Conservation (phyloP, 1,139 yeast species). For the Meyerozyma smithsonii region DNA sequence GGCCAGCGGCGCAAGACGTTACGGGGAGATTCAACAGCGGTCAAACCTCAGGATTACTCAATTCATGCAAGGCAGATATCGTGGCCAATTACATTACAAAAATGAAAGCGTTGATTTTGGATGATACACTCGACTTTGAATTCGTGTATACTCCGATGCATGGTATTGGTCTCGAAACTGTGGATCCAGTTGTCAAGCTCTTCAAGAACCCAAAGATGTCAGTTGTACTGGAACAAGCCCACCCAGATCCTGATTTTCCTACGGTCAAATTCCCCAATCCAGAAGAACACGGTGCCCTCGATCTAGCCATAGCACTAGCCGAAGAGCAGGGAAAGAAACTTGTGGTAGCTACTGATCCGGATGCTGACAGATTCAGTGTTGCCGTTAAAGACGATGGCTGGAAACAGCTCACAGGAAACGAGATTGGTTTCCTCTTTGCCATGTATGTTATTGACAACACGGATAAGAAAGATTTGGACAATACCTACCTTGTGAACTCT, state of each 20-base stretch:
- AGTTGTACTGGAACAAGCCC: conserved; percentile 53
- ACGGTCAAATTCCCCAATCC: conserved; percentile 93
- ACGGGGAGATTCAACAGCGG: conserved; percentile 26
- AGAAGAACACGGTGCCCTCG: conserved; percentile 89
- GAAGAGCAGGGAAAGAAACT: conserved; percentile 40
- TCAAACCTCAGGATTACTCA: conserved; percentile 16
- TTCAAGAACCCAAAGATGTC: conserved; percentile 27
- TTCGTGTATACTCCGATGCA: conserved; percentile 93
- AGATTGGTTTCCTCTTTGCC: conserved; percentile 83
- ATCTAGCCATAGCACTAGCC: conserved; percentile 59
- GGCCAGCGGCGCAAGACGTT: conserved; percentile 52
- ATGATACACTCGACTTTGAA: conserved; percentile 22
- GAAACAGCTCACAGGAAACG: conserved; percentile 87
- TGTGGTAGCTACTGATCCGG: conserved; percentile 91
- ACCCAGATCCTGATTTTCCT: conserved; percentile 80
- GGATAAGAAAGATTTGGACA: conserved; percentile 20
- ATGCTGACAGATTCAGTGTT: conserved; percentile 88
- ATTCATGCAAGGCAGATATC: conserved; percentile 26
- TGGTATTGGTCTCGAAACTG: conserved; percentile 74
- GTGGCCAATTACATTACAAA: conserved; percentile 31
- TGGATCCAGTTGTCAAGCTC: conserved; percentile 27
- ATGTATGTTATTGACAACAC: conserved; percentile 44
- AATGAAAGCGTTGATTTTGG: conserved; percentile 23
- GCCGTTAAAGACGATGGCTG: conserved; percentile 59
- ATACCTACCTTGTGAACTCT: conserved; percentile 71